A percentile compares a stretch with the other conserved stretches of the same genome.
Evolutionary conservation across 768 basidiomycete species (phyloP).

Genomic region (Boletus sensibilis): DNA sequence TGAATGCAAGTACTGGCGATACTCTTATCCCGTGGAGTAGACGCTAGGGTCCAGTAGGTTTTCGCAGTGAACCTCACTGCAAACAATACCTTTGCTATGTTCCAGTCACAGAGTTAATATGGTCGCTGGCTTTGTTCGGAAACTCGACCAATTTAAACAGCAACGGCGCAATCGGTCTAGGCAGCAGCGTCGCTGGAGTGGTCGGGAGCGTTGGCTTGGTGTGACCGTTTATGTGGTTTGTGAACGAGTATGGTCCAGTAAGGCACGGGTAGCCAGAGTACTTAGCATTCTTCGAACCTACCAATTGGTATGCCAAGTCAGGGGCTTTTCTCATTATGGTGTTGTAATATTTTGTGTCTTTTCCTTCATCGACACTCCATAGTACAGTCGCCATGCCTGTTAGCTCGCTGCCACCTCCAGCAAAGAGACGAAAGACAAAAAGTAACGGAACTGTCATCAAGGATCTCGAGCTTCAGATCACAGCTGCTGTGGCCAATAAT

Average conservation of each 20-base stretch:
- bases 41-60: too few relatives aligned
- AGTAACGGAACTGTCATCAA: constrained; percentile 32
- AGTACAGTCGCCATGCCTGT: constrained; percentile 26
- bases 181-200: neutral
- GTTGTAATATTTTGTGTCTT: neutral
- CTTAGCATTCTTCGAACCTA: neutral
- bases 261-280: neutral
- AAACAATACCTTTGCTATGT: neutral
- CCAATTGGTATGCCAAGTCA: neutral
- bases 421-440: constrained; percentile 51
- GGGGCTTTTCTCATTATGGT: constrained; percentile 7
- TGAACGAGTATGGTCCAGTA: neutral
- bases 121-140: neutral
- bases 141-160: neutral
- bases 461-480: constrained; percentile 55
- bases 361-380: neutral
- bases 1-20: neutral
- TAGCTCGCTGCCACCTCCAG: constrained; percentile 50
- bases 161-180: neutral
- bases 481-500: constrained; percentile 49
- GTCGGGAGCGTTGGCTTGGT: neutral
- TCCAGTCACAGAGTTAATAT: neutral
- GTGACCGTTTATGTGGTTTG: neutral
- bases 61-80: neutral
- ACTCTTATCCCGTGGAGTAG: neutral